Percentiles rank a stretch among this genome's conserved stretches.
phyloP scores from a whole-genome alignment of 768 basidiomycete species.

The Pisolithus microcarpus region DNA sequence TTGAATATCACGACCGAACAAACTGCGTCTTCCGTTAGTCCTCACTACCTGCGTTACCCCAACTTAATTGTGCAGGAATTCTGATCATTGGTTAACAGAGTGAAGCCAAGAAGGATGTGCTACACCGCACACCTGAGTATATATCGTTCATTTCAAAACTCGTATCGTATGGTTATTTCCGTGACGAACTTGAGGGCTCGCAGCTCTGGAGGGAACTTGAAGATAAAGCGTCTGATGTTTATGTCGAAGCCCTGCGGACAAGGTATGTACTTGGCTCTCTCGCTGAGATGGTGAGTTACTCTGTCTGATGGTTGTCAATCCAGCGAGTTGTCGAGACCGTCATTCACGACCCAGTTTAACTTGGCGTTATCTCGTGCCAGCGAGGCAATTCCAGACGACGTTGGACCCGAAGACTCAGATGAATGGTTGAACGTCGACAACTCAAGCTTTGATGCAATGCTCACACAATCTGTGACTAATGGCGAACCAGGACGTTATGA shows the following conservation, averaged over 20 bases:
- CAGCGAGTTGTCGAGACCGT: constrained; percentile 56
- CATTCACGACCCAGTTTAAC: constrained; percentile 73
- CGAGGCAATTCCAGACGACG: constrained; percentile 15
- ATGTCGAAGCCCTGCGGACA: constrained; percentile 50
- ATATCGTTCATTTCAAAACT: constrained; percentile 64
- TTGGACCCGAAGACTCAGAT: constrained; percentile 59
- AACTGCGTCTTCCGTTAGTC: constrained; percentile 42
- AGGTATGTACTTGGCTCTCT: constrained; percentile 44
- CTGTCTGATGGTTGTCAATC: neutral
- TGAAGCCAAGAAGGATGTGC: constrained; percentile 60
- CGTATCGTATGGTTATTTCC: constrained; percentile 64
- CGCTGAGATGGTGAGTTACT: constrained; percentile 9
- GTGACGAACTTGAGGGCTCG: constrained; percentile 70
- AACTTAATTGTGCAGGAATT: neutral
- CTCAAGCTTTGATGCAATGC: constrained; percentile 66
- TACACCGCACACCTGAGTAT: constrained; percentile 65
- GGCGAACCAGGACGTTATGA: constrained; percentile 36
- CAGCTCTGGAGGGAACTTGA: constrained; percentile 69
- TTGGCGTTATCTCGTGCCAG: constrained; percentile 45
- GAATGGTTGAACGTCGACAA: constrained; percentile 82
- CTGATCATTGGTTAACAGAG: constrained; percentile 29
- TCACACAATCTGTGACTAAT: constrained; percentile 37
- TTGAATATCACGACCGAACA: constrained; percentile 34
- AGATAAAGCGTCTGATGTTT: constrained; percentile 58
- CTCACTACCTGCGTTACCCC: neutral